Base-by-base conservation (phyloP, 176 grass and related monocot species). In the Alopecurus myosuroides region DNA sequence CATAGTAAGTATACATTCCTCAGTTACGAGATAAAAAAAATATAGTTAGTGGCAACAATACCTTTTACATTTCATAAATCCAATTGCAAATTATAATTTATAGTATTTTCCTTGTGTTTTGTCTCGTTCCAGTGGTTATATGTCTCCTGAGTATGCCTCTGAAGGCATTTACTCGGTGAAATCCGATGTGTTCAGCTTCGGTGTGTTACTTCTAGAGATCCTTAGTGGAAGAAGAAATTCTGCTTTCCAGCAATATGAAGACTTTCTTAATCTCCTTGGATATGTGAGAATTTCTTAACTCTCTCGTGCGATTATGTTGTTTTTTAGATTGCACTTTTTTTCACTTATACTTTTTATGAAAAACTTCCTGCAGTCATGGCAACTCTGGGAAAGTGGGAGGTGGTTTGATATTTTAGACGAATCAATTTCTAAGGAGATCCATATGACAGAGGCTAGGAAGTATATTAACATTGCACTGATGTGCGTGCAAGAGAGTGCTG, bases 101-200 rank as follows among this genome's bases (percentile, higher is more conserved):
- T 51, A 13, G 63, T 49, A 33, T 63, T 66, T 77, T 67, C 1
- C 11, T 72, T 1, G 9, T 42, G 0, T 9, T 5, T 34, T 51
- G 20, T 61, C 45, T 69, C 52, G 55, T 25, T 87, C 50, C 44
- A 74, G 65, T 23, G 65, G 65, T 69, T 40, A 81, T 6, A 86
- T 86, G 86, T 41, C 78, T 56, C 57, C 85, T 0, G 85, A 87
- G n/a, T 87, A 87, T 77, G 85, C 86, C 7, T 76, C 60, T 18
- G 70, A 88, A 77, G 86, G 86, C 18, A 51, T 88, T 74, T 88
- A 82, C 46, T 88, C 79, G 0, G 12, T 82, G 8, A 88, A 88
- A 58, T 88, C 86, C 49, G 86, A 88, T 19, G 79, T 88, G 12
- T 82, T 88, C 17, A 77, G 86, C 60, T 82, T 88, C 22, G 86